Percentiles rank a stretch among this genome's conserved stretches.
Evolutionary conservation across 2,329 filamentous ascomycete species (phyloP).

Genomic region (Colletotrichum sp.): DNA sequence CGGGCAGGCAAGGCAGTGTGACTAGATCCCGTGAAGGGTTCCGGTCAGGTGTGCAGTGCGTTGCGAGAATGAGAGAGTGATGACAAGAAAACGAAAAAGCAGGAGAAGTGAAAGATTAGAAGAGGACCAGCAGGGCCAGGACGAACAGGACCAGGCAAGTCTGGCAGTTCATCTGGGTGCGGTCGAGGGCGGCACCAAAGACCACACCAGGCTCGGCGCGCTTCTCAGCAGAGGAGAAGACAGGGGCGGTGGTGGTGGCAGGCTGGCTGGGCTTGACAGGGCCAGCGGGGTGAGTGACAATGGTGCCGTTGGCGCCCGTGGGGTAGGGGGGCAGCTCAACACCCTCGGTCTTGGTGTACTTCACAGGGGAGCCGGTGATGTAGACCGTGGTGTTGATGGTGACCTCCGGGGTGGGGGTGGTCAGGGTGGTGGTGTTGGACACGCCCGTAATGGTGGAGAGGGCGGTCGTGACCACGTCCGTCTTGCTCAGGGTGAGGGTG

Average conservation of each 20-base stretch:
- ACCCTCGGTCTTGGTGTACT: slow-evolving; percentile 29
- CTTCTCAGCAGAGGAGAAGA: slow-evolving; percentile 38
- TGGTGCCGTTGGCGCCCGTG: slow-evolving; percentile 25
- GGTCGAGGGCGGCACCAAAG: slow-evolving; percentile 30
- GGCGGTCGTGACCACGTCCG: slow-evolving; percentile 1
- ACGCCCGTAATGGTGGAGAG: slow-evolving; percentile 16
- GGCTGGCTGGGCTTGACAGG: background rate
- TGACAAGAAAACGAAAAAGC: background rate
- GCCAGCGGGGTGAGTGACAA: slow-evolving; percentile 17
- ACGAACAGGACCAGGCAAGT: slow-evolving; percentile 41
- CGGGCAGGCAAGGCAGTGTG: background rate
- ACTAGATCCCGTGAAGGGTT: background rate
- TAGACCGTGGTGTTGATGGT: slow-evolving; percentile 26
- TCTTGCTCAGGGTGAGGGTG: slow-evolving; percentile 32
- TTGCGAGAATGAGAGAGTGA: background rate
- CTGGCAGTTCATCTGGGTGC: slow-evolving; percentile 32
- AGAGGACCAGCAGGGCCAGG: slow-evolving; percentile 32
- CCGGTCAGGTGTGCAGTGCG: background rate
- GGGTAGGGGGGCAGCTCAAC: slow-evolving; percentile 16
- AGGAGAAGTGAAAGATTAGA: slow-evolving; percentile 26
- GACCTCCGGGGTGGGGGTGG: background rate
- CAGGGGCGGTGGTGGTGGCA: slow-evolving; percentile 21
- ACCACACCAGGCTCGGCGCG: slow-evolving; percentile 31
- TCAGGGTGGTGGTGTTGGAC: slow-evolving; percentile 13
- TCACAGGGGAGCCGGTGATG: slow-evolving; percentile 20